Percentiles rank a stretch among this genome's conserved stretches.
Evolutionary conservation across 768 basidiomycete genomes (phyloP).

Genomic region (Amyloporia xantha): DNA sequence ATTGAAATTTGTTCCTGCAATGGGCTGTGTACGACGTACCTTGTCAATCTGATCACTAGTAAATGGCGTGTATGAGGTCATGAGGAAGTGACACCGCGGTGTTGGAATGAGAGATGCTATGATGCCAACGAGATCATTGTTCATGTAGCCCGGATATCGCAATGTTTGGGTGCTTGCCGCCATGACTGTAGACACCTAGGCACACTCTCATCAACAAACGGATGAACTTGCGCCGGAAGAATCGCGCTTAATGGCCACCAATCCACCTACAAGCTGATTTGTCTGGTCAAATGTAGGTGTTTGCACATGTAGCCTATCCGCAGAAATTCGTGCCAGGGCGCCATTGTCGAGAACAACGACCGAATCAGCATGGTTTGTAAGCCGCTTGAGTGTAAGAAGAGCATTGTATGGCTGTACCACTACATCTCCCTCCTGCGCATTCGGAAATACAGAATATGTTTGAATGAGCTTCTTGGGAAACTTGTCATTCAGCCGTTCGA

Average conservation of each 20-base stretch:
- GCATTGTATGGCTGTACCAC: constrained; percentile 99
- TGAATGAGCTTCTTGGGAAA: constrained; percentile 99
- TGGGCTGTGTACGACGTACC: constrained; percentile 32
- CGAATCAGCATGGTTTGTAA: constrained; percentile 94
- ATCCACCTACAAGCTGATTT: constrained; percentile 71
- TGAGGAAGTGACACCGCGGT: constrained; percentile 94
- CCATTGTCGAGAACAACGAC: constrained; percentile 98
- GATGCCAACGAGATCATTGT: constrained; percentile 97
- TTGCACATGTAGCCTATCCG: constrained; percentile 83
- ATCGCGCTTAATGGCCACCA: neutral
- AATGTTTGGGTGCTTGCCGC: constrained; percentile 95
- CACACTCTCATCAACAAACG: too few relatives aligned
- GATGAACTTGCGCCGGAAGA: too few relatives aligned
- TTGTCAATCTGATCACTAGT: constrained; percentile 96
- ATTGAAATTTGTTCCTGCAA: neutral
- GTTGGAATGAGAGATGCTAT: constrained; percentile 96
- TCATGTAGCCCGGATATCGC: constrained; percentile 98
- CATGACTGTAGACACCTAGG: constrained; percentile 98
- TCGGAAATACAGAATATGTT: constrained; percentile 98
- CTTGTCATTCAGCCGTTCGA: constrained; percentile 93
- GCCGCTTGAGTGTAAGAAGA: constrained; percentile 82
- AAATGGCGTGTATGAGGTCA: constrained; percentile 98
- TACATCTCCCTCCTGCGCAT: constrained; percentile 88
- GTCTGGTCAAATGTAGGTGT: constrained; percentile 88
- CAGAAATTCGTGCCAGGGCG: constrained; percentile 86